Evolutionary conservation across 768 basidiomycete species (phyloP), one percentile per base, ranked within the genome.

Genomic region (Mycena sanguinolenta): DNA sequence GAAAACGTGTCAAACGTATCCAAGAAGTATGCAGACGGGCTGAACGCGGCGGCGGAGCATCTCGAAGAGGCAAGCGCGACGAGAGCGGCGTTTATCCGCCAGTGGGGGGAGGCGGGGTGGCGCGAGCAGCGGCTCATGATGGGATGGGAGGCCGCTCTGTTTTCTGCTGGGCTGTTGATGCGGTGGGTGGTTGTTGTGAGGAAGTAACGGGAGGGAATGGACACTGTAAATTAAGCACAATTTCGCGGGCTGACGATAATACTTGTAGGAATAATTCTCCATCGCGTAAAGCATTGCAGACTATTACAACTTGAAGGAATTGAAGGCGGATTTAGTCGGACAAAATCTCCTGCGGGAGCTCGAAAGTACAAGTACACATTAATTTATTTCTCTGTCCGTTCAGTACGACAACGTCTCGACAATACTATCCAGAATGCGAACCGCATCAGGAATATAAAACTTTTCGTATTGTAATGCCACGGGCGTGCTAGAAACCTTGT

Each of bases 391-490:
- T 34, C 32, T 34, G 32, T 34, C 32, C 32, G 32, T 53, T 81
- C 75, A 95, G 79, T 91, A 97, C 30, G 85, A 80, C 74, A 97
- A 83, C 3, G 95, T 96, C 79, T 96, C 93, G 57, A 97, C 85
- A 14, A 97, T 82, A 27, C 90, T 93, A 76, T 97, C 96, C 67
- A 96, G 78, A 46, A 98, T 84, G 59, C 95, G 87, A 71, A 98
- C 84, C 2, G 92, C 85, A 77, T 98, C 96, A 1, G 96, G 96
- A 75, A 96, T 91, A 81, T 93, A 90, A 80, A 98, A 97, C 81
- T 95, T 96, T 83, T 98, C 96, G 75, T 89, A 98, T 65, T 92
- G 91, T 73, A 98, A 83, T 39, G 89, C 92, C 27, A 90, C 90
- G 3, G 96, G 96, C n/a, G 91, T 89, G 73, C 95, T 96, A 44